These are phyloP conservation scores for Cicer yamashitae DNA, from an alignment of 306 rosid species.

Conservation along the genomic window DNA sequence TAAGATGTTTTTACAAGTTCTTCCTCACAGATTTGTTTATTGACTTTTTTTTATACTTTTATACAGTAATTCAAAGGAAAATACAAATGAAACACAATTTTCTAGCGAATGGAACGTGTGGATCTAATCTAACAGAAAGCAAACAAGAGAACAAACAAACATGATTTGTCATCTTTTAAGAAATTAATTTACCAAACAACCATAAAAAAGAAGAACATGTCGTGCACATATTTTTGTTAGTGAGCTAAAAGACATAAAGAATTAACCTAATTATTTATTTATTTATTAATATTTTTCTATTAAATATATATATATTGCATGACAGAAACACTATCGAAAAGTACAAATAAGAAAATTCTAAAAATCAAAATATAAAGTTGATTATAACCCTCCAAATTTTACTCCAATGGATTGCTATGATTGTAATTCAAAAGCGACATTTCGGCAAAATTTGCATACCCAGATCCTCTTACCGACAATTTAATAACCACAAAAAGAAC, in stretches of 20 bases:
- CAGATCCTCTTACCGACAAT: slow-evolving; percentile 47
- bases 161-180: slow-evolving; percentile 48
- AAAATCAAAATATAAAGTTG: slow-evolving; percentile 39
- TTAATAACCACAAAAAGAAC: neutral
- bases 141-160: slow-evolving; percentile 49
- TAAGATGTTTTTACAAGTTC: neutral
- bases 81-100: slow-evolving; percentile 37
- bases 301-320: slow-evolving; percentile 32
- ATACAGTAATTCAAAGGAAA: slow-evolving; percentile 28
- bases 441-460: slow-evolving; percentile 45
- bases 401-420: slow-evolving; percentile 19
- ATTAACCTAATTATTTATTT: no score
- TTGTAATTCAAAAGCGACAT: slow-evolving; percentile 36
- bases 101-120: slow-evolving; percentile 43
- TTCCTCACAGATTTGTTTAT: neutral
- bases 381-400: slow-evolving; percentile 43
- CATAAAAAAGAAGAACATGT: neutral
- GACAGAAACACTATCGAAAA: slow-evolving; percentile 50
- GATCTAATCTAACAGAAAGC: slow-evolving; percentile 29
- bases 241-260: no score
- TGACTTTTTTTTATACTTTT: slow-evolving; percentile 37
- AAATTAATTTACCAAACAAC: slow-evolving; percentile 37
- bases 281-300: no score
- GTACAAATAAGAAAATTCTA: slow-evolving; percentile 45
- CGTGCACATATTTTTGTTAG: no score